Base-by-base conservation (phyloP, 805 yeast genomes). In the Ogataea henricii region DNA sequence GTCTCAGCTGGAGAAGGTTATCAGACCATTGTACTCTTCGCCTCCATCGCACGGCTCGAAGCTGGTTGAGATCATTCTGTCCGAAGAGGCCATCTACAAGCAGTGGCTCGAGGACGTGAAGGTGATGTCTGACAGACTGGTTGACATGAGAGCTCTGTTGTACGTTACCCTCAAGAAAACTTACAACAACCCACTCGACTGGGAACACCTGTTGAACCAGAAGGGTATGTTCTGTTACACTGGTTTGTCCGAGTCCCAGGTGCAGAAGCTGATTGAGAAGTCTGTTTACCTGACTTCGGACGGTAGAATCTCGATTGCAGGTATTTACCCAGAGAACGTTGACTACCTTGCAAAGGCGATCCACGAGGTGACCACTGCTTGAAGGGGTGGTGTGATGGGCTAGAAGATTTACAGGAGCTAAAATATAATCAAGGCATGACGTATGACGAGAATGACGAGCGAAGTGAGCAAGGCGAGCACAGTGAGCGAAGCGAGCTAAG, bases 161-260 rank as follows among this genome's bases (percentile, higher is more conserved):
- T 80, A 79, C 67, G 76, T 79, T 46, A 74, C 79, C 52, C 77
- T 89, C 60, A 58, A 56, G 38, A 55, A 82, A 74, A 72, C 63
- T 47, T 53, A 74, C 69, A 51, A 81, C 74, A 63, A 72, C 82
- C 64, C 75, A 70, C 63, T 85, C 57, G 75, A 81, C 66, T 92
- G 98, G 98, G 85, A 85, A 46, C 96, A 88, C 64, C 77, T 92
- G 60, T 73, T 87, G 47, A 78, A 83, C 63, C 98, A 92, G 70
- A 86, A 92, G 66, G 99, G 99, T 59, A 92, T 92, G 98, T 92
- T 92, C 71, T 88, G 92, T 60, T 92, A 79, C 74, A 91, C 97
- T 29, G 96, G 97, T 6, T 77, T 92, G 53, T 65, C 69, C 26
- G 73, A 80, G 38, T 81, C 78, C 42, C 96, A 90, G 70, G 92